phyloP scores from a whole-genome alignment of 148 eudicot genomes.

The Amaranthus cruentus region DNA sequence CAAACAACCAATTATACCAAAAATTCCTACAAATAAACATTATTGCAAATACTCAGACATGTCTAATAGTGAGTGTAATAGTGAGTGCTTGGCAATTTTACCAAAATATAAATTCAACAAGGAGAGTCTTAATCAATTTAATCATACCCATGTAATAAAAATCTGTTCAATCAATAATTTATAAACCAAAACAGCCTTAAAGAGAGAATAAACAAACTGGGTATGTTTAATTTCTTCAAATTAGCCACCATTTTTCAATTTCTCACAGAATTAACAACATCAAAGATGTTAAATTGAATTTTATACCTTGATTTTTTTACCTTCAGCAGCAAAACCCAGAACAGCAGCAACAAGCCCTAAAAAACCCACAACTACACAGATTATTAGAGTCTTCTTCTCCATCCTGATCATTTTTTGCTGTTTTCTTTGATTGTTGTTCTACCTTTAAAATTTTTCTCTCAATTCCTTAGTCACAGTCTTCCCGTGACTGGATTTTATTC shows the following conservation, averaged over 20 bases:
- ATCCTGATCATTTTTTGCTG: slow-evolving; percentile 14
- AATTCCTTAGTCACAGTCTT: slow-evolving; percentile 1
- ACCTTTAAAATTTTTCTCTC: neutral
- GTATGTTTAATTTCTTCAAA: neutral
- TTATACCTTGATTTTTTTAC: slow-evolving; percentile 54
- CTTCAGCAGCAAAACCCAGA: slow-evolving; percentile 70
- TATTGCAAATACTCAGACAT: no score
- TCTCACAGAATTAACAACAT: neutral
- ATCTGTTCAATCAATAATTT: neutral
- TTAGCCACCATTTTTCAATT: no score
- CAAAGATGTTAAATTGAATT: slow-evolving; percentile 1
- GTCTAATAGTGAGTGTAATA: neutral
- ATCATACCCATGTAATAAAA: neutral
- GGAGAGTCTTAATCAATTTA: neutral
- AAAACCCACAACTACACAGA: slow-evolving; percentile 53
- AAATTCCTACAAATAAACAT: neutral
- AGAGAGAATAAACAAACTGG: neutral
- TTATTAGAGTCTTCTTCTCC: slow-evolving; percentile 45
- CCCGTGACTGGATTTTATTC: neutral
- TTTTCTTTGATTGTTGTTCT: neutral
- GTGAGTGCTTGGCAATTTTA: neutral
- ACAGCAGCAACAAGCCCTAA: slow-evolving; percentile 60
- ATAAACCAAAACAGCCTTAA: neutral
- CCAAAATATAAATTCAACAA: neutral
- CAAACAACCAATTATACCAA: neutral